Conservation (phyloP, 805 yeast species). For the Sporopachydermia lactativora region DNA sequence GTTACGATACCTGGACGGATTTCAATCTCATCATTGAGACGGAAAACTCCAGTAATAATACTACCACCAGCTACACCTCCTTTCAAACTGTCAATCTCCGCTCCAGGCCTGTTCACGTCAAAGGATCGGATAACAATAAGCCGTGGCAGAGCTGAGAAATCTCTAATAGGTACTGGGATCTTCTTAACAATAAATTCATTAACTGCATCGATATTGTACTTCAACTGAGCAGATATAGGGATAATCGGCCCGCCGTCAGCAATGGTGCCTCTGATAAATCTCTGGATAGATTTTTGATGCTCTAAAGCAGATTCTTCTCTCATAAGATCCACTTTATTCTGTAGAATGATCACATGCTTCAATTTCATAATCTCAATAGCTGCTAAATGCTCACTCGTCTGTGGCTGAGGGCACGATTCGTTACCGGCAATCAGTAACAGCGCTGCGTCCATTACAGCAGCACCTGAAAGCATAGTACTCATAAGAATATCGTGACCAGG, state of each 20-base stretch:
- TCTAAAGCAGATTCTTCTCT: constrained; percentile 93
- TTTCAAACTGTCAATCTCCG: constrained; percentile 89
- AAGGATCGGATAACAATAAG: constrained; percentile 95
- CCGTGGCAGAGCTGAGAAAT: constrained; percentile 85
- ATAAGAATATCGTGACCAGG: constrained; percentile 99
- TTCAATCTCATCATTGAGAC: constrained; percentile 95
- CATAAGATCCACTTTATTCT: constrained; percentile 97
- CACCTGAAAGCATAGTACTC: constrained; percentile 99
- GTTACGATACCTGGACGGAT: constrained; percentile 98
- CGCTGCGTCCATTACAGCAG: constrained; percentile 99
- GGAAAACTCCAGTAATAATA: constrained; percentile 91
- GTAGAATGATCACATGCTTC: constrained; percentile 89
- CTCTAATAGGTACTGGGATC: constrained; percentile 94
- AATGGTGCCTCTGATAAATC: constrained; percentile 92
- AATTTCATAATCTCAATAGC: constrained; percentile 99
- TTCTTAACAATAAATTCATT: constrained; percentile 91
- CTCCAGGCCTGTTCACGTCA: constrained; percentile 98
- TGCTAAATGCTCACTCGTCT: constrained; percentile 97
- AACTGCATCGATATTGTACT: constrained; percentile 97
- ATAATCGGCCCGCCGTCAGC: constrained; percentile 99
- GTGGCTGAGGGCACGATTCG: constrained; percentile 99
- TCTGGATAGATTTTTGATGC: constrained; percentile 84
- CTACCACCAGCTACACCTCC: constrained; percentile 99
- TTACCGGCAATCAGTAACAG: constrained; percentile 91
- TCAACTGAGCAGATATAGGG: constrained; percentile 97